Base-by-base conservation (phyloP, 2,329 filamentous ascomycete genomes). In the Botrytis squamosa region DNA sequence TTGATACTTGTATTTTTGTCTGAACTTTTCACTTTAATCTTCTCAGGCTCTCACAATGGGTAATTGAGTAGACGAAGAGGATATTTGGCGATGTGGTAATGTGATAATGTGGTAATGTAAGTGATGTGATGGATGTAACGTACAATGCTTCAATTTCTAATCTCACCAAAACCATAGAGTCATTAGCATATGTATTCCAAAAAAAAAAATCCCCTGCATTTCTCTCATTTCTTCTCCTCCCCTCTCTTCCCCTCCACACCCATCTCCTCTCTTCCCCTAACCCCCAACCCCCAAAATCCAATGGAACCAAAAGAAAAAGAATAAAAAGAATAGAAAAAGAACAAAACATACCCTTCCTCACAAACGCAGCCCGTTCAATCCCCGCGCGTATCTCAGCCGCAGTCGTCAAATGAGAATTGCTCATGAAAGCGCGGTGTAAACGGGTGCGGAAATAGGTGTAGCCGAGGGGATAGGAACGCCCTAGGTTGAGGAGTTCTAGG, bases 111-210 rank as follows among this genome's bases (percentile, higher is more conserved):
- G 20, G 46, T n/a, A n/a, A n/a, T 55, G 12, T n/a, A n/a, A 52
- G 49, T 52, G 49, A 52, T 52, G 49, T 52, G 22, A 46, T 10
- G 4, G 25, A 42, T 16, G 1, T 63, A 70, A 88, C 93, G 89
- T 87, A 98, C 93, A 98, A 82, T 29, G 94, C 92, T 84, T 98
- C 95, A 75, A 98, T 93, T 82, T 98, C 95, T 96, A 77, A 25
- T 22, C 38, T 29, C n/a, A 25, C 4, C 69, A 18, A 55, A 29
- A 9, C 7, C 4, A 25, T 33, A 29, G 65, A 25, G 73, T 36
- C 9, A 40, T 72, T 64, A 75, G 18, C 68, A 71, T 75, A 44
- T 22, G 1, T 25, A 20, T 38, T 22, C 22, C 29, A n/a, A 62
- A 22, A 46, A 62, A 22, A 46, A 22, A 20, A 44, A 44, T 8